phyloP scores from a whole-genome alignment of 2,329 filamentous ascomycete genomes.

The Hypoxylon sp. region DNA sequence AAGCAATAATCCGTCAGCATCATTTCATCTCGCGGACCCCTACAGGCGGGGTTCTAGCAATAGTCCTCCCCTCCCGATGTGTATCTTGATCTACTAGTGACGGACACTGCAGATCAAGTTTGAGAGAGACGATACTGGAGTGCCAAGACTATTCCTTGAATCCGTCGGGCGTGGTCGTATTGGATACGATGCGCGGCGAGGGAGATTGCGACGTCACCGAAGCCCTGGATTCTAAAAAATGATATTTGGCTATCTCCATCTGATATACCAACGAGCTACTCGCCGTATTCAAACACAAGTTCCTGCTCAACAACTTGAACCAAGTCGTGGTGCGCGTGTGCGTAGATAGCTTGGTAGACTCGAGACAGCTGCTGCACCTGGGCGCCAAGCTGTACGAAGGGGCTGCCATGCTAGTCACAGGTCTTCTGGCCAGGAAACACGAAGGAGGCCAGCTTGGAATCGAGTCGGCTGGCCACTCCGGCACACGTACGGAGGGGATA shows the following conservation, averaged over 20 bases:
- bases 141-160: constrained; percentile 50
- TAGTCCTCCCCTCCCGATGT: constrained; percentile 1
- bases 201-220: constrained; percentile 41
- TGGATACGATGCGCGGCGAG: constrained; percentile 48
- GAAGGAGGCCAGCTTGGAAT: too few species aligned
- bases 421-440: too few species aligned
- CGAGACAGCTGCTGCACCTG: constrained; percentile 53
- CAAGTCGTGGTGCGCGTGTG: constrained; percentile 51
- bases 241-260: constrained; percentile 60
- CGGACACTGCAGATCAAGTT: constrained; percentile 15
- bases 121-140: constrained; percentile 45
- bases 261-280: constrained; percentile 42
- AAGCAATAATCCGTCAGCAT: background rate
- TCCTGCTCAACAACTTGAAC: constrained; percentile 57
- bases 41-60: background rate
- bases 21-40: background rate
- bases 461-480: too few species aligned
- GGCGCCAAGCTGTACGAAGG: constrained; percentile 54
- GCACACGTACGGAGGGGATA: too few species aligned
- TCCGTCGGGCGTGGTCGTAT: constrained; percentile 50
- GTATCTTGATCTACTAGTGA: constrained; percentile 11
- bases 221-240: constrained; percentile 50
- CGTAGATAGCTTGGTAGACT: constrained; percentile 59
- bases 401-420: too few species aligned
- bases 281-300: constrained; percentile 42